Evolutionary conservation across 108 stramenopile genomes (phyloP), one percentile per base, ranked within the genome.

Genomic region (Nitzschia sp.): DNA sequence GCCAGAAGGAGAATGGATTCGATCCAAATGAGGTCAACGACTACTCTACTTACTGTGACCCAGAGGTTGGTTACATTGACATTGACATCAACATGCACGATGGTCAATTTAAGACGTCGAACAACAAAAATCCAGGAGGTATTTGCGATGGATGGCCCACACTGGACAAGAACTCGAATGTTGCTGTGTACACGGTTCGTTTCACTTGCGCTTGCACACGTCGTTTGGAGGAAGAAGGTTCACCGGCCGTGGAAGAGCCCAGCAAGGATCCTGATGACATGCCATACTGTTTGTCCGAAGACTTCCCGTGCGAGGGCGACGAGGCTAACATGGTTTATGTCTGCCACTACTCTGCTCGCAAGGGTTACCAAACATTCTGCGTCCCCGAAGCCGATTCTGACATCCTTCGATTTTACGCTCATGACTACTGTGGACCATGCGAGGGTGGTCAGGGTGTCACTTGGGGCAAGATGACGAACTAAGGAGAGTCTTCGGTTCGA

Each of bases 361-460:
- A 55, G 11, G 81, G 81, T 63, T 77, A 82, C 46, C 61, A 82
- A 57, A 82, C 81, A 9, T 77, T 74, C 68, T 82, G 81, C 45
- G 64, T 82, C 13, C 81, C 76, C 18, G 81, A 82, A 51, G 53
- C 63, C 2, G 81, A 82, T 71, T 73, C 76, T 48, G 81, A 76
- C 51, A 64, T 82, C 29, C 33, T 77, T 13, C 57, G 65, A 9
- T 77, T 74, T 53, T 73, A 82, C 54, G 1, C 46, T 25, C 42
- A 74, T 1, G 62, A 73, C 48, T 77, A 82, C 59, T 82, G 81
- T 42, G 81, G 81, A 53, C 72, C 72, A 27, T 82, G 81, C 51
- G 72, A 64, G 17, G 76, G 76, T n/a, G 56, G 70, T 47, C 34
- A 66, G 34, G 74, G 79, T 19, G 33, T 61, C 5, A 61, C 59